phyloP scores from a whole-genome alignment of 257 asterid species.

The Forsythia viridissima region DNA sequence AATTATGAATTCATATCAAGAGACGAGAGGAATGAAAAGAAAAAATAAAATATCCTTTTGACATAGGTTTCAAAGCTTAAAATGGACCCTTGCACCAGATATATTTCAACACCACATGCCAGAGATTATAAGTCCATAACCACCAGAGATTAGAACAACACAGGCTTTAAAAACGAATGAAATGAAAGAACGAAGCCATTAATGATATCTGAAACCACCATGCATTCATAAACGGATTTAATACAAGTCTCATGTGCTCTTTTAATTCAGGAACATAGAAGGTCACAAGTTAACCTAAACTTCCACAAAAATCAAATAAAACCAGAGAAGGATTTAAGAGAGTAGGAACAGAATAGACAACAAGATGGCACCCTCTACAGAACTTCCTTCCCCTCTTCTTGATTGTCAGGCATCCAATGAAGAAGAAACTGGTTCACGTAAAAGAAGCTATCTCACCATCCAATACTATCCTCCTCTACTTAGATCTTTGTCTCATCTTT shows the following conservation, averaged over 20 bases:
- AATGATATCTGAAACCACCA: background rate
- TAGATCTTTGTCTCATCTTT: conserved; percentile 67
- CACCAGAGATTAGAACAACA: too few species aligned
- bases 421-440: background rate
- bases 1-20: too few species aligned
- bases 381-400: background rate
- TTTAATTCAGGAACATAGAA: too few species aligned
- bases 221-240: background rate
- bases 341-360: background rate
- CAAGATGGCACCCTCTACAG: background rate
- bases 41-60: too few species aligned
- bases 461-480: conserved; percentile 21
- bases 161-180: too few species aligned
- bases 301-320: background rate
- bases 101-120: too few species aligned
- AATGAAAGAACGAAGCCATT: background rate
- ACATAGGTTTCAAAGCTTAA: too few species aligned
- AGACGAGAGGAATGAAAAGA: too few species aligned
- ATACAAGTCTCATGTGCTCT: background rate
- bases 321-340: background rate
- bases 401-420: background rate
- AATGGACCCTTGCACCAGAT: too few species aligned
- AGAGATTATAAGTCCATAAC: too few species aligned
- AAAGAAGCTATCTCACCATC: background rate
- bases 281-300: background rate